Evolutionary conservation across 2,329 filamentous ascomycete genomes (phyloP), one percentile per base, ranked within the genome.

Genomic region (Nigrospora sphaerica): DNA sequence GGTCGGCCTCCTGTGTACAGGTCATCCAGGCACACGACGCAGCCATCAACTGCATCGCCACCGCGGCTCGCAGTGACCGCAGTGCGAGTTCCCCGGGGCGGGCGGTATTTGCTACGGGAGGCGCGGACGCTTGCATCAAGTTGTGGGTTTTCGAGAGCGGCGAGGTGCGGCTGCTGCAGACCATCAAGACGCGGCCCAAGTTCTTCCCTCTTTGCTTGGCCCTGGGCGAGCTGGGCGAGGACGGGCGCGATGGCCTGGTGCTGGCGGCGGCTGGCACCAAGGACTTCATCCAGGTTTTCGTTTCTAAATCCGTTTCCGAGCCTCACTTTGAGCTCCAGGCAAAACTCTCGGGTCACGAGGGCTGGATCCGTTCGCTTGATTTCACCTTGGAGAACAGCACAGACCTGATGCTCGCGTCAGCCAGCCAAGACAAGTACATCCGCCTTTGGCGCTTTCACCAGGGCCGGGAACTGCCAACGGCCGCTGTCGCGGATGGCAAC

Each of bases 371-470:
- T 41, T 92, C 89, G 13, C 73, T 98, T 12, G 84, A 84, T 52
- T 93, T 98, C 54, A 78, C 80, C 1, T 71, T 71, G 49, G 87
- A 93, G 59, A 75, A 66, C 13, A 61, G 69, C 3, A 67, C 69
- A 18, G 91, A 96, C 61, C 62, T 95, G 4, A 68, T 97, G 18
- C 76, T 98, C 17, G 89, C 92, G 1, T 97, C 92, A 12, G 91
- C 91, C 18, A 97, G 92, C 62, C 93, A 98, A 64, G 93, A 98
- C 66, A 96, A 95, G 68, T 98, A 97, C 59, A 85, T 97, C 49
- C 86, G 93, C 36, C 77, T 98, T 33, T 98, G 93, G 93, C 81
- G 91, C 48, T 70, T 98, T 33, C 86, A 87, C 52, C 72, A 78
- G 50, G 88, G 88, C 32, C 77, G 77, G 48, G 79, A 83, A 32